phyloP scores from a whole-genome alignment of 73 alveolate species.

The Tetrahymena borealis region DNA sequence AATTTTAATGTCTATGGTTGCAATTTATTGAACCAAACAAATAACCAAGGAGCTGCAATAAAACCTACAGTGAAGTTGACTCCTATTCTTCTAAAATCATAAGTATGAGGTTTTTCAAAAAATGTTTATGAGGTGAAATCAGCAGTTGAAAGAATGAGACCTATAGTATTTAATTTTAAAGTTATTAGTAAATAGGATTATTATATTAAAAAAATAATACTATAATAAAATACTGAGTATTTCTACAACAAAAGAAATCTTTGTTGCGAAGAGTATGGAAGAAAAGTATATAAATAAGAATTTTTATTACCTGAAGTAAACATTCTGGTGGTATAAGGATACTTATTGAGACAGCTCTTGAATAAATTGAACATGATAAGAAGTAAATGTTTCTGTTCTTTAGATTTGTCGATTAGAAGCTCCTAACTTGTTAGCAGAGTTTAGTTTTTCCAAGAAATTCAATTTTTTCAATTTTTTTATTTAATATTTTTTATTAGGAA shows the following conservation, averaged over 20 bases:
- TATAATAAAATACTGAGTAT: too few species aligned
- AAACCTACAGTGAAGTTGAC: not conserved
- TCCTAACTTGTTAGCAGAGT: too few species aligned
- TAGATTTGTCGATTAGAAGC: not conserved
- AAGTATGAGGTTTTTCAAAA: not conserved
- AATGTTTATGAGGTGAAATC: not conserved
- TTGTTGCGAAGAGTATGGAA: too few species aligned
- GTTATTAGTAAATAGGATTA: too few species aligned
- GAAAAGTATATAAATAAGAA: too few species aligned
- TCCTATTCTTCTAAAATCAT: not conserved
- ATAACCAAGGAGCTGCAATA: not conserved
- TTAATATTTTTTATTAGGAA: too few species aligned
- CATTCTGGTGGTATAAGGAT: not conserved
- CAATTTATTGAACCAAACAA: not conserved
- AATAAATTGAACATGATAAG: not conserved
- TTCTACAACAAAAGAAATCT: too few species aligned
- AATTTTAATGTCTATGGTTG: not conserved
- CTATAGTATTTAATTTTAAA: not conserved
- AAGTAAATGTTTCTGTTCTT: not conserved
- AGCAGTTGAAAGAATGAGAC: not conserved
- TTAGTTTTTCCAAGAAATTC: too few species aligned
- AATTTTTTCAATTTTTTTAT: too few species aligned
- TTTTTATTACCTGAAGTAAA: slow-evolving; percentile 1
- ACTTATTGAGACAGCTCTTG: not conserved
- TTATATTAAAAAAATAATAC: too few species aligned